Percentiles rank a stretch among this genome's conserved stretches.
Evolutionary conservation across 495 filamentous ascomycete genomes (phyloP).

Genomic region (Neurospora sp.): DNA sequence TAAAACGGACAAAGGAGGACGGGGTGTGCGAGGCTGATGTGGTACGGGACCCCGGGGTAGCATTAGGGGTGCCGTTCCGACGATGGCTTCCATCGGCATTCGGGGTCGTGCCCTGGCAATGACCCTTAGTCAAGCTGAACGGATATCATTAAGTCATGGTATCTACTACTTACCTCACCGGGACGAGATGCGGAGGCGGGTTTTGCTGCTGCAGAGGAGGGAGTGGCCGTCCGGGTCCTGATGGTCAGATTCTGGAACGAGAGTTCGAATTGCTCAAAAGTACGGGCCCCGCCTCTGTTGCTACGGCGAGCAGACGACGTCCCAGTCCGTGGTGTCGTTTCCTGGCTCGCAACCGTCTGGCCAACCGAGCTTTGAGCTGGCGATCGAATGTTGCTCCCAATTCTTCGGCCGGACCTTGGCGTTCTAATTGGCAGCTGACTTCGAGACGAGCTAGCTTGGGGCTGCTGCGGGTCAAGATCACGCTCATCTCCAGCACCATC

Average conservation of each 20-base stretch:
- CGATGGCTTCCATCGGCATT: not conserved
- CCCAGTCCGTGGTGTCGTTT: not conserved
- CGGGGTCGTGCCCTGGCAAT: not conserved
- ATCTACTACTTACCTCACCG: not conserved
- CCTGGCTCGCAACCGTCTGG: not conserved
- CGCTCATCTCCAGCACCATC: not conserved
- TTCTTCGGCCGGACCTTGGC: not conserved
- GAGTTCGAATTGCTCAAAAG: not conserved
- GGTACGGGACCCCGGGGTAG: not conserved
- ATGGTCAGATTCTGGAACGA: not conserved
- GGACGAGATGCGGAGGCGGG: not conserved
- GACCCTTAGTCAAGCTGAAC: not conserved
- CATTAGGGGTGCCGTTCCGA: not conserved
- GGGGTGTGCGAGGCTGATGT: not conserved
- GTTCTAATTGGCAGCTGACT: not conserved
- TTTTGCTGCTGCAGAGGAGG: not conserved
- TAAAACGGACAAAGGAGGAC: not conserved
- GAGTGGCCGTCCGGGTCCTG: not conserved
- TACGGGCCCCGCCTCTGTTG: not conserved
- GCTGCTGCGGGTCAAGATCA: not conserved
- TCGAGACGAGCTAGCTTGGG: not conserved
- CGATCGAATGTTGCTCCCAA: not conserved
- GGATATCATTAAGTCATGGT: not conserved
- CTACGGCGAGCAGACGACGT: not conserved
- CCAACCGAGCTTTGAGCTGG: not conserved